Evolutionary conservation across 352 stramenopile genomes (phyloP).

Genomic region (Aphanomyces euteiches): DNA sequence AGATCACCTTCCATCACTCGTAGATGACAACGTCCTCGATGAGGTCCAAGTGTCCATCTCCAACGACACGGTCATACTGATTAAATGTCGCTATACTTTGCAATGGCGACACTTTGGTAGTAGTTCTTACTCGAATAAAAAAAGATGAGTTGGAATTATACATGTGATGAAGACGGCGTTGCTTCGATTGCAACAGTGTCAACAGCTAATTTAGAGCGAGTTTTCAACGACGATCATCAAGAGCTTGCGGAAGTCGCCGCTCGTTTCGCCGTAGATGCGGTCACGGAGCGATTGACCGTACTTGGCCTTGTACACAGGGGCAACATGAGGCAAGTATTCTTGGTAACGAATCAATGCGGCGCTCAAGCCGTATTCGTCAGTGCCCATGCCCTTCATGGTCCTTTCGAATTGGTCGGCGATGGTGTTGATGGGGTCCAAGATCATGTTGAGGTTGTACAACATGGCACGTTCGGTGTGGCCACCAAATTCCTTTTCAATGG

Average conservation of each 20-base stretch:
- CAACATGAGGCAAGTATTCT: slow-evolving; percentile 41
- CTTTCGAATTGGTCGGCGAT: slow-evolving; percentile 57
- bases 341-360: slow-evolving; percentile 56
- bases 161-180: no score
- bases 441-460: slow-evolving; percentile 55
- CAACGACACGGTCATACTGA: no score
- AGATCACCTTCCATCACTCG: no score
- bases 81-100: no score
- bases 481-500: slow-evolving; percentile 63
- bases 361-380: slow-evolving; percentile 55
- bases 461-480: slow-evolving; percentile 56
- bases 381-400: slow-evolving; percentile 57
- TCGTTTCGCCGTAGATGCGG: not conserved
- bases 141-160: no score
- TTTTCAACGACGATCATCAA: not conserved
- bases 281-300: not conserved
- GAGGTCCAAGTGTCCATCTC: no score
- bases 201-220: not conserved
- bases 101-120: no score
- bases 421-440: slow-evolving; percentile 50
- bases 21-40: no score
- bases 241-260: not conserved
- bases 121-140: no score
- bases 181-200: no score
- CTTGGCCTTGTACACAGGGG: slow-evolving; percentile 19